Evolutionary conservation across 164 flowering plant species (phyloP), one percentile per base, ranked within the genome.

Genomic region (Magnolia kwangsiensis): DNA sequence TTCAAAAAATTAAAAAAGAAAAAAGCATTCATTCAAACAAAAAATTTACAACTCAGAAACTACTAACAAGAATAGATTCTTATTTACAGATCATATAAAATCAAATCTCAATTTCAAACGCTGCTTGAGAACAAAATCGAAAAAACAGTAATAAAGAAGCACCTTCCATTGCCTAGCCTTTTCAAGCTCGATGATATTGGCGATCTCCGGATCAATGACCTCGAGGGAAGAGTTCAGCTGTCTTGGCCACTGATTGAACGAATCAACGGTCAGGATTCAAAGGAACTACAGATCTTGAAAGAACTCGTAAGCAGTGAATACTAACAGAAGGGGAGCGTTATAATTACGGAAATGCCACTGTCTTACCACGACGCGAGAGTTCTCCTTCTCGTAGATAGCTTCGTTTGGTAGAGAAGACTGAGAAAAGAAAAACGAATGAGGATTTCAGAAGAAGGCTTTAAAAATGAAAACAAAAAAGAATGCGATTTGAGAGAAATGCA

Each of bases 151-250:
- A 55, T 11, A 16, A 16, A 10, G 13, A 63, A 67, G 50, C 21
- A 96, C 99, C 98, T 96, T 96, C 98, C 99, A 96, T 86, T 96
- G 99, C 63, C 98, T 86, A 0, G 99, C 93, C 80, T 96, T 96
- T 82, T 96, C 99, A 51, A 74, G 98, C 88, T 96, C 99, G 72
- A 96, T 94, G 64, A 96, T 96, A 80, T 96, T 87, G 16, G 98
- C 91, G 76, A 96, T 90, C 82, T 92, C 98, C 1, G 98, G 99
- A 81, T 96, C 99, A 20, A 94, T 88, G 0, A 45, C 95, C 79
- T 88, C 92, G 3, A 96, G 88, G 1, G 99, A 88, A 58, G 91
- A 90, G 84, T 96, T 96, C 81, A 96, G 78, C 79, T 96, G 99
- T 83, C 93, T 96, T 1, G 96, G 92, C 99, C 98, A 96, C 98